Conservation (phyloP, 768 basidiomycete species). For the Podaxis sp. region DNA sequence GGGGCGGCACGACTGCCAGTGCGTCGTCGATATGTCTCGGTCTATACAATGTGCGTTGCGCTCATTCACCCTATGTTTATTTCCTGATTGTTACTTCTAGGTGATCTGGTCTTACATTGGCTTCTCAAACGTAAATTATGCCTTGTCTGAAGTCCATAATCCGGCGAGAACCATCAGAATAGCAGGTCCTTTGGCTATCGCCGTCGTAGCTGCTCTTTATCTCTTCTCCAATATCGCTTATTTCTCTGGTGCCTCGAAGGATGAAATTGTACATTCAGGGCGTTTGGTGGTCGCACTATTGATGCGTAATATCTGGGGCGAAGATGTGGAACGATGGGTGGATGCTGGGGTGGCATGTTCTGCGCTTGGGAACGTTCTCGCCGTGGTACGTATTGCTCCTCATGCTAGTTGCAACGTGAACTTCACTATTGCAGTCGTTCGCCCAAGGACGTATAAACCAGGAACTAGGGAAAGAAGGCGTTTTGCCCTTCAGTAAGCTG, state of each 20-base stretch:
- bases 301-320: slow-evolving; percentile 66
- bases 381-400: slow-evolving; percentile 31
- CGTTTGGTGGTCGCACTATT: slow-evolving; percentile 65
- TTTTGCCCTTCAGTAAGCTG: slow-evolving; percentile 54
- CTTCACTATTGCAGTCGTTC: slow-evolving; percentile 18
- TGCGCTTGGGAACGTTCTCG: slow-evolving; percentile 57
- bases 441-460: slow-evolving; percentile 45
- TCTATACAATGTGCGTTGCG: slow-evolving; percentile 44
- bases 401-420: slow-evolving; percentile 16
- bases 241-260: slow-evolving; percentile 64
- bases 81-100: slow-evolving; percentile 24
- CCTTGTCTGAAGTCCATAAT: slow-evolving; percentile 60
- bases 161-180: slow-evolving; percentile 61
- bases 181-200: slow-evolving; percentile 65
- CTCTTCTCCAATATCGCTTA: slow-evolving; percentile 65
- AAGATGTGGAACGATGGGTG: slow-evolving; percentile 43
- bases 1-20: slow-evolving; percentile 45
- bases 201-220: slow-evolving; percentile 54
- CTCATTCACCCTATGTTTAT: not conserved
- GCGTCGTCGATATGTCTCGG: slow-evolving; percentile 55
- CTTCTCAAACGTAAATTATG: slow-evolving; percentile 70
- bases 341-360: slow-evolving; percentile 49
- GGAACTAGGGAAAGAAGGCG: slow-evolving; percentile 56
- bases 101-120: slow-evolving; percentile 55
- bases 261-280: slow-evolving; percentile 58